Conservation (phyloP, 148 eudicot species). For the Rhododendron ovatum region DNA sequence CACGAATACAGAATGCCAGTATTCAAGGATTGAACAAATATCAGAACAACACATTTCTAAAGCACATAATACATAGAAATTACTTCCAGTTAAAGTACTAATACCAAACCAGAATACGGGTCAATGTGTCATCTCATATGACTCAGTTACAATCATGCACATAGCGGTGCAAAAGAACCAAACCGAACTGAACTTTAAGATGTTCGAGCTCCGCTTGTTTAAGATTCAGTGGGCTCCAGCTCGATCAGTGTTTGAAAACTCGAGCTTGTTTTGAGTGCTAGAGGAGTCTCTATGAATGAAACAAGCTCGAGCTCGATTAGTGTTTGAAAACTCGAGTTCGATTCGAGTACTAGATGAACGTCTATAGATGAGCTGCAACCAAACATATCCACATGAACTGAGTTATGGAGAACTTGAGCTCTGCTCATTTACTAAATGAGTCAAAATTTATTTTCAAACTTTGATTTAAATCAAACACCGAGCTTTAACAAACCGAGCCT, state of each 20-base stretch:
- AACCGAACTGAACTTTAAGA: background rate
- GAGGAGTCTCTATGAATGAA: too few relatives aligned
- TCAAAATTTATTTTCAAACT: background rate
- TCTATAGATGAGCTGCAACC: background rate
- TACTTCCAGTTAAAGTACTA: too few relatives aligned
- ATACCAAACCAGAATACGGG: background rate
- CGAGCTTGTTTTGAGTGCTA: background rate
- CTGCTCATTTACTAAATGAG: background rate
- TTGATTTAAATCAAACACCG: background rate
- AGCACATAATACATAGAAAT: too few relatives aligned
- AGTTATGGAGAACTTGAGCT: background rate
- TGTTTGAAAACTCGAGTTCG: background rate
- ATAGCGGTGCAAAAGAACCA: background rate
- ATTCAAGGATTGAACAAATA: too few relatives aligned
- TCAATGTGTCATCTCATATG: background rate
- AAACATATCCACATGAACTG: too few relatives aligned
- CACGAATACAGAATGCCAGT: too few relatives aligned
- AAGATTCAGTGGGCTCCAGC: background rate
- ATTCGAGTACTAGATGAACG: background rate
- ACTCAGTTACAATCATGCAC: too few relatives aligned
- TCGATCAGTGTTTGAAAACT: background rate
- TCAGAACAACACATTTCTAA: too few relatives aligned
- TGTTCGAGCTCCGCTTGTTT: background rate
- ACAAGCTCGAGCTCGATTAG: background rate
- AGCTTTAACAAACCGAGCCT: background rate